Percentiles rank a stretch among this genome's conserved stretches.
These are phyloP conservation scores for Colletotrichum cordylinicola DNA, from an alignment of 2,329 filamentous ascomycete species.

Conservation along the genomic window DNA sequence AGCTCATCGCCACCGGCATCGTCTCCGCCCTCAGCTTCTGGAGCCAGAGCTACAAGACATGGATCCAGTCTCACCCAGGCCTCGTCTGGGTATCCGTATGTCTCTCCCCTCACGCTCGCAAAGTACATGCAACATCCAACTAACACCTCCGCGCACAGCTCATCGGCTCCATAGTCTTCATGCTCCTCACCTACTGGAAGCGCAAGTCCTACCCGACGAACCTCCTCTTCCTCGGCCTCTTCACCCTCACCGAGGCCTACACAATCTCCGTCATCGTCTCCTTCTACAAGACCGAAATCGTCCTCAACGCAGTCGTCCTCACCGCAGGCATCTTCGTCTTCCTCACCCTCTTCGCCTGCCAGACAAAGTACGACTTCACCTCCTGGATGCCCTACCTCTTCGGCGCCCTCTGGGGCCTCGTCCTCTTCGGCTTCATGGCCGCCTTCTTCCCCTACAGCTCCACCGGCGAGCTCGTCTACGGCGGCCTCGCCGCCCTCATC, in stretches of 20 bases:
- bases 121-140: not conserved
- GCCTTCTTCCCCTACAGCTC: constrained; percentile 86
- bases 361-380: constrained; percentile 98
- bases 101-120: constrained; percentile 14
- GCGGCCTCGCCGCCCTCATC: constrained; percentile 80
- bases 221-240: constrained; percentile 87
- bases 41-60: constrained; percentile 76
- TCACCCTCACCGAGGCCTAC: constrained; percentile 94
- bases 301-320: constrained; percentile 88
- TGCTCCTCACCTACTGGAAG: constrained; percentile 93
- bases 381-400: constrained; percentile 96
- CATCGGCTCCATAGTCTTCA: constrained; percentile 82
- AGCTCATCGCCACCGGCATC: constrained; percentile 83
- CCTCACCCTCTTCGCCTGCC: constrained; percentile 88
- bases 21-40: constrained; percentile 88
- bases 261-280: constrained; percentile 90
- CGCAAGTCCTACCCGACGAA: constrained; percentile 95
- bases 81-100: constrained; percentile 83
- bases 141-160: constrained; percentile 49
- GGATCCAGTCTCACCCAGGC: constrained; percentile 85
- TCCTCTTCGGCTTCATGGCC: constrained; percentile 93
- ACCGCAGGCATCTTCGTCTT: constrained; percentile 85
- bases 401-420: constrained; percentile 85
- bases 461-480: constrained; percentile 85
- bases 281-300: constrained; percentile 83